Evolutionary conservation across 768 basidiomycete species (phyloP).

Genomic region (Auricularia cornea): DNA sequence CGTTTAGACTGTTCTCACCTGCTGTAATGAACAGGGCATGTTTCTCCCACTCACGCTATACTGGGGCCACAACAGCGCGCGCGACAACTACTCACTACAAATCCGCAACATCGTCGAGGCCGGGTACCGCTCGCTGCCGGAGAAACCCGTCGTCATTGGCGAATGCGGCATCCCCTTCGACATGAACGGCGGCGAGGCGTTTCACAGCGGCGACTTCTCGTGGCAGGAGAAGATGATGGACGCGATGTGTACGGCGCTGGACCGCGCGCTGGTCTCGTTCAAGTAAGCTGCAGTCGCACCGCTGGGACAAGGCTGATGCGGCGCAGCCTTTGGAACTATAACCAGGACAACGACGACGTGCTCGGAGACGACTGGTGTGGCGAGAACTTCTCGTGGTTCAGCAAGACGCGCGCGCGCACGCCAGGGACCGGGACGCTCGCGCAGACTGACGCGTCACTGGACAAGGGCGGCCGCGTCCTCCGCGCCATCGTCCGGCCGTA

Average conservation of each 20-base stretch:
- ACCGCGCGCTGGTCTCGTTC: conserved; percentile 69
- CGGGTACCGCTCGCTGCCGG: conserved; percentile 63
- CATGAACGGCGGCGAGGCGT: conserved; percentile 74
- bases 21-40: conserved; percentile 55
- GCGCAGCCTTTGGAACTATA: conserved; percentile 87
- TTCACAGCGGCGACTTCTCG: conserved; percentile 59
- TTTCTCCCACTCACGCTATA: conserved; percentile 74
- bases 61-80: conserved; percentile 76
- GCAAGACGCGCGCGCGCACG: conserved; percentile 23
- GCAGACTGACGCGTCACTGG: conserved; percentile 60
- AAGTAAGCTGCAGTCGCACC: conserved; percentile 53
- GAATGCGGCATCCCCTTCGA: conserved; percentile 97
- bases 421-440: conserved; percentile 22
- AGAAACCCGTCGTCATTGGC: conserved; percentile 78
- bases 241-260: conserved; percentile 76
- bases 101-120: conserved; percentile 69
- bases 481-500: conserved; percentile 81
- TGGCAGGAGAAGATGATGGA: conserved; percentile 95
- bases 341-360: conserved; percentile 72
- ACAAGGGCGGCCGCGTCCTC: conserved; percentile 76
- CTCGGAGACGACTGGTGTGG: conserved; percentile 89
- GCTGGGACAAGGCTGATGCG: not conserved
- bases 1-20: not conserved
- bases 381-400: conserved; percentile 96
- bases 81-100: conserved; percentile 77